A percentile compares a stretch with the other conserved stretches of the same genome.
Evolutionary conservation across 352 stramenopile species (phyloP).

Genomic region (Pythium grandisporangium): DNA sequence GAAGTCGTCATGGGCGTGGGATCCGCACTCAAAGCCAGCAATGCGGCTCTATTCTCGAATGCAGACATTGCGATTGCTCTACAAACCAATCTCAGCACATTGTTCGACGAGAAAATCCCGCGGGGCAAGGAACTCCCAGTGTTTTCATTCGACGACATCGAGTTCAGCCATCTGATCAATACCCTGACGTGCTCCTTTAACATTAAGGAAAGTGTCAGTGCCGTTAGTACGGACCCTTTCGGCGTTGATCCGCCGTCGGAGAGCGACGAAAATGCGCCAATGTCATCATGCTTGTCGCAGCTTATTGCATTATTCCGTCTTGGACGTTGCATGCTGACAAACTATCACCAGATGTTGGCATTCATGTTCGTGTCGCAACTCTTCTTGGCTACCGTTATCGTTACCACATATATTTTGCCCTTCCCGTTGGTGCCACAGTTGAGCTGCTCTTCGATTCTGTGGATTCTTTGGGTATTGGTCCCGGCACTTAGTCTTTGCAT

Average conservation of each 20-base stretch:
- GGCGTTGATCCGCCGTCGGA: slow-evolving; percentile 3
- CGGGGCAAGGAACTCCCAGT: slow-evolving; percentile 44
- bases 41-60: slow-evolving; percentile 68
- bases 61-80: slow-evolving; percentile 64
- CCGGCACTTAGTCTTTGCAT: slow-evolving; percentile 68
- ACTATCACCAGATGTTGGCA: slow-evolving; percentile 73
- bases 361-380: slow-evolving; percentile 85
- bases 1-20: slow-evolving; percentile 79
- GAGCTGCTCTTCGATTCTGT: slow-evolving; percentile 73
- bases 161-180: slow-evolving; percentile 81
- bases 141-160: slow-evolving; percentile 62
- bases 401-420: slow-evolving; percentile 52
- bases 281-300: slow-evolving; percentile 42
- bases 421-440: slow-evolving; percentile 72
- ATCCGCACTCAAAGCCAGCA: slow-evolving; percentile 65
- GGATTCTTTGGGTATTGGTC: slow-evolving; percentile 75
- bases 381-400: slow-evolving; percentile 66
- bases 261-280: slow-evolving; percentile 13
- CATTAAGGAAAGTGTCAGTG: slow-evolving; percentile 24
- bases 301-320: slow-evolving; percentile 77
- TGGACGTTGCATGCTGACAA: slow-evolving; percentile 70
- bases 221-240: slow-evolving; percentile 23
- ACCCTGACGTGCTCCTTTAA: slow-evolving; percentile 71
- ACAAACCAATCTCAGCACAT: slow-evolving; percentile 48
- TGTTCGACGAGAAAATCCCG: slow-evolving; percentile 64